Conservation (phyloP, 441 rosid species). For the Geranium incanum region DNA sequence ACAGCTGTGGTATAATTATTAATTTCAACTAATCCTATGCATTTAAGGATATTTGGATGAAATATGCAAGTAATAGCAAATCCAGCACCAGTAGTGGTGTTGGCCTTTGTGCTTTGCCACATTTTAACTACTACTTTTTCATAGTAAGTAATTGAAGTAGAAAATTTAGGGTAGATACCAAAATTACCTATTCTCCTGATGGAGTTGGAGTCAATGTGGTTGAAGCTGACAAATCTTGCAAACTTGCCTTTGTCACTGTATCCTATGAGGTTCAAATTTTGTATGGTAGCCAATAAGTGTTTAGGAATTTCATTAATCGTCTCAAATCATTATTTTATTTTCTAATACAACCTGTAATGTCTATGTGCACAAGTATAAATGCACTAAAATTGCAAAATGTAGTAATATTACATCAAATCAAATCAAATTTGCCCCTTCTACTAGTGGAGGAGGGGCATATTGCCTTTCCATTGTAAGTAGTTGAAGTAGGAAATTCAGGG, state of each 20-base stretch:
- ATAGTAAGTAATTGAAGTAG: not conserved
- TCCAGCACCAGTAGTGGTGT: not conserved
- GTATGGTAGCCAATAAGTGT: not conserved
- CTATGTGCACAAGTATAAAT: too few relatives aligned
- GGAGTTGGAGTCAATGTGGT: not conserved
- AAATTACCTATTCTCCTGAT: not conserved
- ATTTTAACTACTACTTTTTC: not conserved
- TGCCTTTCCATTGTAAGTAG: not conserved
- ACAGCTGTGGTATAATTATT: not conserved
- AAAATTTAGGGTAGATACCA: not conserved
- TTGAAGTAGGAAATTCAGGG: not conserved
- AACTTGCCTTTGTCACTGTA: not conserved
- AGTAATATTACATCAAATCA: too few relatives aligned
- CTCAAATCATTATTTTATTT: not conserved
- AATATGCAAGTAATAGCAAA: not conserved
- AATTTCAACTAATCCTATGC: not conserved
- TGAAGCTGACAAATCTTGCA: not conserved
- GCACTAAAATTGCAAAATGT: too few relatives aligned
- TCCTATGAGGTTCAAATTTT: not conserved
- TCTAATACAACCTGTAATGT: too few relatives aligned
- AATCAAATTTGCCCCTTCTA: too few relatives aligned
- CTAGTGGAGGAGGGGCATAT: too few relatives aligned
- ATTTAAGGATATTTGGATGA: not conserved
- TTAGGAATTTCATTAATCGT: not conserved
- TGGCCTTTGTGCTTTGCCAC: not conserved